A percentile compares a stretch with the other conserved stretches of the same genome.
phyloP scores from a whole-genome alignment of 192 early-diverging fungal species.

The Backusella tuberculispora region DNA sequence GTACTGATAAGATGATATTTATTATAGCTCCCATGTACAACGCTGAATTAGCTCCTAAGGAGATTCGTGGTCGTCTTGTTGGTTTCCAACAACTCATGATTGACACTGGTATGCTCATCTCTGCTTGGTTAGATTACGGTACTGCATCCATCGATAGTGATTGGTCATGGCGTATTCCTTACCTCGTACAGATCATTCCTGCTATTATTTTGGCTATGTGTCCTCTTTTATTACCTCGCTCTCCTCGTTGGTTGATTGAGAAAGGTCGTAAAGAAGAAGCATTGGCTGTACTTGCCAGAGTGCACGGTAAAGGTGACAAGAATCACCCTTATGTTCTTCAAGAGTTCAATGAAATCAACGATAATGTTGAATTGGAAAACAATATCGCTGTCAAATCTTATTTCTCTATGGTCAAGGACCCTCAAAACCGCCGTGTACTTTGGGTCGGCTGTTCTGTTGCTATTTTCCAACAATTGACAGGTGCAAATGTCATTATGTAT shows the following conservation, averaged over 20 bases:
- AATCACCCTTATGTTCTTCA: conserved; percentile 48
- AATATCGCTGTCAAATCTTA: conserved; percentile 63
- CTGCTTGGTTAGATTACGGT: conserved; percentile 37
- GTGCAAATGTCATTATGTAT: conserved; percentile 84
- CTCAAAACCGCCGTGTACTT: conserved; percentile 56
- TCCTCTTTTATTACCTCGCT: conserved; percentile 77
- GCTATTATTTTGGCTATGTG: conserved; percentile 68
- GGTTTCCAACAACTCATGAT: conserved; percentile 84
- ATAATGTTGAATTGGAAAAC: conserved; percentile 62
- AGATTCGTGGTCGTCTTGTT: conserved; percentile 82
- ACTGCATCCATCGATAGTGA: conserved; percentile 17
- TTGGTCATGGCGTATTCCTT: conserved; percentile 75
- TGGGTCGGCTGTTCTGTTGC: conserved; percentile 61
- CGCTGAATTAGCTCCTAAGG: conserved; percentile 77
- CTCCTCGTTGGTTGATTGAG: conserved; percentile 82
- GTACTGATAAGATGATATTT: neutral
- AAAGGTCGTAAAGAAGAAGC: conserved; percentile 70
- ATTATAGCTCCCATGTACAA: conserved; percentile 43
- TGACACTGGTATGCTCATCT: conserved; percentile 56
- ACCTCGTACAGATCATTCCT: conserved; percentile 81
- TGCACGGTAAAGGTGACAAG: conserved; percentile 26
- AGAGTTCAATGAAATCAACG: conserved; percentile 73
- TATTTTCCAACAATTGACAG: conserved; percentile 80
- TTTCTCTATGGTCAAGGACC: conserved; percentile 47
- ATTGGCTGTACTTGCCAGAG: conserved; percentile 23